phyloP scores from a whole-genome alignment of 2,329 filamentous ascomycete genomes.

The Tolypocladium amazonense region DNA sequence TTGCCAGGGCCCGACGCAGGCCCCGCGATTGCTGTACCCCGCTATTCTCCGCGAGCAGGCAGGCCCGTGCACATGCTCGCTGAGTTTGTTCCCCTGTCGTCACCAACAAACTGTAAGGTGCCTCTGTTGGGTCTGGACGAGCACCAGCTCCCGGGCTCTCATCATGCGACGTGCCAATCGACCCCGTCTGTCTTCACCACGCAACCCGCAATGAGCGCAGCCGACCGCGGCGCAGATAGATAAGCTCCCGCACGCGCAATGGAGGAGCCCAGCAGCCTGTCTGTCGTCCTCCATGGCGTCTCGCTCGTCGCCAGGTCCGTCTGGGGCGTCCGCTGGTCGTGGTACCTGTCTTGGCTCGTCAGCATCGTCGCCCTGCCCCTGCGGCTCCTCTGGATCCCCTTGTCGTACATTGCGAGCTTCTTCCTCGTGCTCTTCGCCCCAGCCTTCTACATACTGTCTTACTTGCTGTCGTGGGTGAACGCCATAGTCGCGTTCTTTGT shows the following conservation, averaged over 20 bases:
- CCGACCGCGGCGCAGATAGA: neutral
- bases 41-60: neutral
- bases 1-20: neutral
- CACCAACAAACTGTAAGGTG: neutral
- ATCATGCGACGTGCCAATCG: neutral
- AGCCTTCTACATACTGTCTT: conserved; percentile 21
- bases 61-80: neutral
- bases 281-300: conserved; percentile 14
- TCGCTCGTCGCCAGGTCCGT: conserved; percentile 14
- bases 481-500: conserved; percentile 15
- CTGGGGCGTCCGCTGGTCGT: conserved; percentile 17
- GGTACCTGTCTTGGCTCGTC: conserved; percentile 11
- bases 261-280: conserved; percentile 8
- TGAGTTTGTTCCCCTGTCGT: neutral
- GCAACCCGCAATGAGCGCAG: neutral
- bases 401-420: conserved; percentile 14
- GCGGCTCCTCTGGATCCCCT: conserved; percentile 17
- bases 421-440: conserved; percentile 25
- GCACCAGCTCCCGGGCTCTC: neutral
- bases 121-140: too few relatives aligned
- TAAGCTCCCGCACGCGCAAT: neutral
- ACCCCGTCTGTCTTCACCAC: neutral
- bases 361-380: conserved; percentile 18
- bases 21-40: conserved; percentile 1
- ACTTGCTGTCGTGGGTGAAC: conserved; percentile 11